A percentile compares a stretch with the other conserved stretches of the same genome.
Conservation (phyloP, 371 early-diverging fungal genomes). For the Coemansia sp. region DNA sequence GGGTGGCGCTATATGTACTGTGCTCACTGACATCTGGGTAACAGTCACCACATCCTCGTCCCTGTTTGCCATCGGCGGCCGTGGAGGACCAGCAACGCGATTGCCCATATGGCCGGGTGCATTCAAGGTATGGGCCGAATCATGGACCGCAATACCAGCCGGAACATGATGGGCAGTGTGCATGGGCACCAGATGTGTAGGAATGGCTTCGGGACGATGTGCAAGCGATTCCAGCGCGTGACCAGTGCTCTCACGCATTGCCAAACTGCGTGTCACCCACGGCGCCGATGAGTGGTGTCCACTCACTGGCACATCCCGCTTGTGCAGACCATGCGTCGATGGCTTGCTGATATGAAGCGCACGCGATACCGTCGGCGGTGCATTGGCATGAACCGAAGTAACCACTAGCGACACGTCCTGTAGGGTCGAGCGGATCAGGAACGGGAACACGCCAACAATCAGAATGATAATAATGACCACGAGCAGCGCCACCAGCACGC, state of each 20-base stretch:
- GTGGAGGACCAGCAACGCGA: not conserved
- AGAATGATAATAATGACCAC: conserved; percentile 27
- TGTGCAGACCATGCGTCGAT: not conserved
- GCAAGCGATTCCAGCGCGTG: not conserved
- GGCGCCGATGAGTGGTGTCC: not conserved
- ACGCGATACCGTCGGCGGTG: conserved; percentile 23
- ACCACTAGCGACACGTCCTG: conserved; percentile 35
- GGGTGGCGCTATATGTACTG: conserved; percentile 6
- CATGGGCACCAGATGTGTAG: not conserved
- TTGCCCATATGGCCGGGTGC: not conserved
- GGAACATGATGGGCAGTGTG: not conserved
- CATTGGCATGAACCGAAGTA: conserved; percentile 29
- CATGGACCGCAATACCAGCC: not conserved
- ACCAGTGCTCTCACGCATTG: not conserved
- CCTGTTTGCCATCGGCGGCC: not conserved
- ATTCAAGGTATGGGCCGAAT: not conserved
- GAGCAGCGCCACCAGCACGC: conserved; percentile 23
- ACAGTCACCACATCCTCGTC: conserved; percentile 7
- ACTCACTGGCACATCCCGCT: not conserved
- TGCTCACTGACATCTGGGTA: conserved; percentile 10
- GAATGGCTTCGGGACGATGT: not conserved
- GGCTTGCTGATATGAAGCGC: conserved; percentile 1
- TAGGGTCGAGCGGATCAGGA: conserved; percentile 35
- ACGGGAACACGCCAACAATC: conserved; percentile 40
- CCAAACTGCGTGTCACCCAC: too few species aligned